A percentile compares a stretch with the other conserved stretches of the same genome.
Evolutionary conservation across 73 alveolate genomes (phyloP).

Genomic region (Tetrahymena borealis): DNA sequence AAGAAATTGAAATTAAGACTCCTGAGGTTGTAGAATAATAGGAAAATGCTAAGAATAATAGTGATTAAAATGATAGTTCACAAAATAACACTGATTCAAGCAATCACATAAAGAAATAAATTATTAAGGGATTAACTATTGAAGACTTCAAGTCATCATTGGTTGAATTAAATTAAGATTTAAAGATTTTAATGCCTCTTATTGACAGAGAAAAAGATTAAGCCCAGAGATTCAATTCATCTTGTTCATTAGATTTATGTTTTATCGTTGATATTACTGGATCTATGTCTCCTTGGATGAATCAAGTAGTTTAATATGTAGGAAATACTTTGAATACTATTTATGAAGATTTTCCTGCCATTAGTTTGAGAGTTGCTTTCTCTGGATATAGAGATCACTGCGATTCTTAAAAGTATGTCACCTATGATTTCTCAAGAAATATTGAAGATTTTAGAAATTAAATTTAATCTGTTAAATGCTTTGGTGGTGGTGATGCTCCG

Average conservation of each 20-base stretch:
- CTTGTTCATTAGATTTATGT: background rate
- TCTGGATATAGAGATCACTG: background rate
- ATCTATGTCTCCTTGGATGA: background rate
- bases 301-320: background rate
- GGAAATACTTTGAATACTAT: background rate
- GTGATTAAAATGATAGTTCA: too few relatives aligned
- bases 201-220: background rate
- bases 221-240: background rate
- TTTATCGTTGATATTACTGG: background rate
- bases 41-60: too few relatives aligned
- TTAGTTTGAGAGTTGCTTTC: background rate
- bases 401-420: background rate
- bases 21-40: background rate
- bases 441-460: background rate
- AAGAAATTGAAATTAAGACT: background rate
- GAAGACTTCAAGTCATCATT: background rate
- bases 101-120: too few relatives aligned
- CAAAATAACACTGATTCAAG: too few relatives aligned
- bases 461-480: background rate
- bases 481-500: background rate
- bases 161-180: background rate
- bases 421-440: background rate
- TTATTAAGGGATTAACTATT: background rate
- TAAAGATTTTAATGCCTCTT: background rate
- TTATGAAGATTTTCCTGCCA: background rate